Evolutionary conservation across 2,329 filamentous ascomycete species (phyloP).

Genomic region (Arachnomyces sp.): DNA sequence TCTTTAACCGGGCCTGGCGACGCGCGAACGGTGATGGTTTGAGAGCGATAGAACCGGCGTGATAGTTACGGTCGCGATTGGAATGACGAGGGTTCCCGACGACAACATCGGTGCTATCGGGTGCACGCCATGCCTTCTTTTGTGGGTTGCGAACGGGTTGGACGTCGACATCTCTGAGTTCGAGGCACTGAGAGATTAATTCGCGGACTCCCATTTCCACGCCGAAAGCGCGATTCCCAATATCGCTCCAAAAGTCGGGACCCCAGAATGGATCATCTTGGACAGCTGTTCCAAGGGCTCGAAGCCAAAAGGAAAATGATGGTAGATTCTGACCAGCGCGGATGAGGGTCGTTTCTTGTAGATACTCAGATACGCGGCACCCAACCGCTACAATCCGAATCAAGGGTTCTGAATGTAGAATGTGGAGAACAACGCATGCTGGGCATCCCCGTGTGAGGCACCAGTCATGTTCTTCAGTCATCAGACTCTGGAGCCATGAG

Average conservation of each 20-base stretch:
- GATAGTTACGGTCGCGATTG: conserved; percentile 16
- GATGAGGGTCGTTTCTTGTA: conserved; percentile 19
- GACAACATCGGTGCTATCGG: conserved; percentile 2
- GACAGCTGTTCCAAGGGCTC: conserved; percentile 30
- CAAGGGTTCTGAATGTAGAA: conserved; percentile 37
- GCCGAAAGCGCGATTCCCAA: conserved; percentile 31
- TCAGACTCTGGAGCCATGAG: conserved; percentile 51
- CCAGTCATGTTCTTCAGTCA: conserved; percentile 51
- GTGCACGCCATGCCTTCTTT: not conserved
- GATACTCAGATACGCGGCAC: conserved; percentile 30
- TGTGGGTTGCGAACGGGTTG: conserved; percentile 8
- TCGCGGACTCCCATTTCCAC: conserved; percentile 32
- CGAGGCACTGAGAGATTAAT: conserved; percentile 31
- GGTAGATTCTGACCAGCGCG: conserved; percentile 17
- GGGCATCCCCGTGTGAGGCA: conserved; percentile 49
- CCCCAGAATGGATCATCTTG: conserved; percentile 38
- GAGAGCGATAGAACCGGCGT: conserved; percentile 17
- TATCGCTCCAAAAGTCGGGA: conserved; percentile 33
- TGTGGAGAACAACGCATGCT: conserved; percentile 35
- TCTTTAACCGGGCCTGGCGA: conserved; percentile 23
- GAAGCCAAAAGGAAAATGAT: conserved; percentile 32
- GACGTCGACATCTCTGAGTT: conserved; percentile 20
- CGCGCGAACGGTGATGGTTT: conserved; percentile 25
- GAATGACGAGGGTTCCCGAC: too few species aligned
- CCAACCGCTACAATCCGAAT: conserved; percentile 36